Percentiles rank a stretch among this genome's conserved stretches.
phyloP scores from a whole-genome alignment of 331 rosid species.

The Quercus lobata region DNA sequence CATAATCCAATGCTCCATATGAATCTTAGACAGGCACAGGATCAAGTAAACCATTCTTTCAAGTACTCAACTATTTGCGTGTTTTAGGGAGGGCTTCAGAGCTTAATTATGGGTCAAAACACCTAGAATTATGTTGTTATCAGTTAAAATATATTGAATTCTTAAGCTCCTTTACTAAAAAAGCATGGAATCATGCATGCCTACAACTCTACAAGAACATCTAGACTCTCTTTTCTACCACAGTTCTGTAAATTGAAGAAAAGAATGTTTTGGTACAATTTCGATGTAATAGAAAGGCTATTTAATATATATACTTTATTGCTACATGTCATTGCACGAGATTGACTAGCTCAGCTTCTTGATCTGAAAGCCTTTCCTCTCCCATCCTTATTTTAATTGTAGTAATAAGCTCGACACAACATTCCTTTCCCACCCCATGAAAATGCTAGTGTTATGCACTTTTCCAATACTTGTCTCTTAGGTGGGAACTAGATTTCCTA shows the following conservation, averaged over 20 bases:
- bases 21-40: too few relatives aligned
- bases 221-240: slow-evolving; percentile 2
- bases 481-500: neutral
- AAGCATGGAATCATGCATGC: neutral
- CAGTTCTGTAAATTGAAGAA: slow-evolving; percentile 30
- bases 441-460: neutral
- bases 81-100: too few relatives aligned
- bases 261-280: slow-evolving; percentile 31
- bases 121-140: neutral
- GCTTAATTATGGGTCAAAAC: too few relatives aligned
- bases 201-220: neutral
- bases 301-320: neutral
- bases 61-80: too few relatives aligned
- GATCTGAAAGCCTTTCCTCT: slow-evolving; percentile 5
- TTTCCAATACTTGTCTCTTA: neutral
- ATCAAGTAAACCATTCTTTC: too few relatives aligned
- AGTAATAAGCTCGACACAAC: neutral
- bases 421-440: neutral
- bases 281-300: neutral
- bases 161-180: neutral
- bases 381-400: neutral
- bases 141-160: neutral
- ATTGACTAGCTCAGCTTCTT: slow-evolving; percentile 11
- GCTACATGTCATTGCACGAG: neutral
- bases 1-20: too few relatives aligned